Evolutionary conservation across 2,329 filamentous ascomycete species (phyloP).

Genomic region (Periconia sp.): DNA sequence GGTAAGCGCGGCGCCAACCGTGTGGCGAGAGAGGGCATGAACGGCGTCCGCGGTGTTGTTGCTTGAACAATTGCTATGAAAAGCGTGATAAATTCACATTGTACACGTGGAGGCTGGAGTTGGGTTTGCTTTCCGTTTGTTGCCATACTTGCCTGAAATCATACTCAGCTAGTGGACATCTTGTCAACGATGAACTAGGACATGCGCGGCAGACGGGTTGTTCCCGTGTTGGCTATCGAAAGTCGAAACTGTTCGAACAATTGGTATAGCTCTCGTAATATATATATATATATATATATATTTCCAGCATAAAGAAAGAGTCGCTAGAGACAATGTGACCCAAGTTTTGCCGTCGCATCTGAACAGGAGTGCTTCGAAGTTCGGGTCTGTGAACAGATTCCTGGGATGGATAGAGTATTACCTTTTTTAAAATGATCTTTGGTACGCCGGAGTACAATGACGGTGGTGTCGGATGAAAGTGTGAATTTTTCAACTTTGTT

Average conservation of each 20-base stretch:
- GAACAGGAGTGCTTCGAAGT: constrained; percentile 56
- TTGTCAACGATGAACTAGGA: constrained; percentile 19
- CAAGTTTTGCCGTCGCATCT: constrained; percentile 55
- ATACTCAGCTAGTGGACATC: constrained; percentile 17
- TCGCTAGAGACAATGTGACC: constrained; percentile 52
- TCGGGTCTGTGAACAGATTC: constrained; percentile 54
- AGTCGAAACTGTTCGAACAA: constrained; percentile 11
- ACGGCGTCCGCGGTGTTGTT: constrained; percentile 3
- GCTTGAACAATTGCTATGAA: constrained; percentile 1
- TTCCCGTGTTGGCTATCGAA: constrained; percentile 18
- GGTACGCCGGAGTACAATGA: constrained; percentile 52
- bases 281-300: constrained; percentile 20
- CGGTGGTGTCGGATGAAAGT: too few species aligned
- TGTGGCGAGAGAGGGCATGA: too few species aligned
- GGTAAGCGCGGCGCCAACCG: too few species aligned
- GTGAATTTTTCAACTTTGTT: constrained; percentile 56
- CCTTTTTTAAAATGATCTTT: constrained; percentile 52
- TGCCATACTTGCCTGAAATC: constrained; percentile 19
- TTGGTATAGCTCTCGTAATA: constrained; percentile 13
- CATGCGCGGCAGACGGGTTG: constrained; percentile 16
- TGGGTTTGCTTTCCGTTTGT: constrained; percentile 18
- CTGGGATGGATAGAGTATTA: constrained; percentile 54
- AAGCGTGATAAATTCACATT: background rate
- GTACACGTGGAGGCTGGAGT: background rate
- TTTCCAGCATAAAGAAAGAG: constrained; percentile 54